Evolutionary conservation across 768 basidiomycete genomes (phyloP), one percentile per base, ranked within the genome.

Genomic region (Pleurotus ostreatus): DNA sequence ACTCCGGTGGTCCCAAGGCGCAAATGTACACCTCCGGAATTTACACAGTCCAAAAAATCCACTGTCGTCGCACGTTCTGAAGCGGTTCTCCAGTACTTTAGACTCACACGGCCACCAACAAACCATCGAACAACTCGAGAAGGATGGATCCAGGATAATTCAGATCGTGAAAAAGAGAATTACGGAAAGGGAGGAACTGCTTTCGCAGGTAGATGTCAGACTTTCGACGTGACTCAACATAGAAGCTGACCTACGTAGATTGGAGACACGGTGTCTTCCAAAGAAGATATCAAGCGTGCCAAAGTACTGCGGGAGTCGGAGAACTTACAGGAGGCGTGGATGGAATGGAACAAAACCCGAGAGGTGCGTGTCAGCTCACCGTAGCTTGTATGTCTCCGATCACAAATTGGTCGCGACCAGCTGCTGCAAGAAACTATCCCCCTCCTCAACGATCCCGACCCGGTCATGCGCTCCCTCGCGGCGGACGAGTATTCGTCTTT

Each of bases 391-490:
- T 25, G 2, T 25, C 22, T 53, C 49, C 23, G 13, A 43, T 44
- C 45, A 38, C 56, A 49, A 53, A 60, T 49, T 52, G 59, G 60
- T 58, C 61, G 55, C 67, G 63, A 74, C 74, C 77, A 93, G 89
- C 80, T 84, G 45, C 71, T 92, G 30, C 70, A 80, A 61, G 88
- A 89, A 61, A 85, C 85, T 0, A 65, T 72, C 2, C 66, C 78
- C 0, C 79, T 93, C 0, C 79, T 93, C 2, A 65, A 74, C 37
- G 94, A 96, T 63, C 72, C 86, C 0, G 94, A 96, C 63, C 78
- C 84, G 1, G 72, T 79, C 2, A 87, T 98, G 79, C 86, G 87
- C 4, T 67, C 80, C 6, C 76, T 97, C 55, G 93, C 92, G 0
- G 62, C 69, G 1, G 85, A 88, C 37, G 93, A 94, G 63, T 79